phyloP scores from a whole-genome alignment of 2,329 filamentous ascomycete genomes.

The Magnaporthiopsis poae region DNA sequence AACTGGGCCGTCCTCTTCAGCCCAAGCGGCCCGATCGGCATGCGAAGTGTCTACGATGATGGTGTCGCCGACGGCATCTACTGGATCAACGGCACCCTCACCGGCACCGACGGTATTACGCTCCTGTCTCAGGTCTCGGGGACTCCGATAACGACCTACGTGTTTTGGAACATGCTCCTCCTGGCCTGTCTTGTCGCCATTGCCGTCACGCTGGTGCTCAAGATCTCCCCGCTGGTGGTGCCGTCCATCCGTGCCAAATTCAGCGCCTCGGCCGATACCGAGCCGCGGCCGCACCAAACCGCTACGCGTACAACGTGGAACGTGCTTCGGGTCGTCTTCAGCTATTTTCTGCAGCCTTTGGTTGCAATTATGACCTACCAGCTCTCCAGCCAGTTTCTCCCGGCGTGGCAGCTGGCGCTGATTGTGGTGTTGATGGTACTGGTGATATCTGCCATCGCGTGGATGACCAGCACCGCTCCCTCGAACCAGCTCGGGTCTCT shows the following conservation, averaged over 20 bases:
- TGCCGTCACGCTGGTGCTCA: constrained; percentile 42
- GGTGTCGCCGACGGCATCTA: constrained; percentile 49
- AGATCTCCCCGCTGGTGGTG: constrained; percentile 31
- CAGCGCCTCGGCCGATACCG: constrained; percentile 48
- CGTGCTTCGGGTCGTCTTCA: constrained; percentile 59
- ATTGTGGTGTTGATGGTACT: neutral
- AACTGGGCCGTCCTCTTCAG: constrained; percentile 62
- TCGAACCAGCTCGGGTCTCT: constrained; percentile 1
- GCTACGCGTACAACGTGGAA: constrained; percentile 26
- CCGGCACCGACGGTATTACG: constrained; percentile 45
- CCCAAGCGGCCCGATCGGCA: constrained; percentile 20
- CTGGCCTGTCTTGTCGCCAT: constrained; percentile 50
- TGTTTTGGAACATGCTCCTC: constrained; percentile 62
- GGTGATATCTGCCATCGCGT: neutral
- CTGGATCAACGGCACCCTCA: constrained; percentile 54
- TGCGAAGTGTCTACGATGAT: constrained; percentile 16
- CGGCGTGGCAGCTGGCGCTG: neutral
- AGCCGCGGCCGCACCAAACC: constrained; percentile 32
- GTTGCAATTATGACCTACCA: constrained; percentile 66
- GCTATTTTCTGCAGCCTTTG: constrained; percentile 65
- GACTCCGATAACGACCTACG: constrained; percentile 49
- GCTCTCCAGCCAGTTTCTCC: constrained; percentile 29
- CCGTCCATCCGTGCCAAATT: constrained; percentile 3
- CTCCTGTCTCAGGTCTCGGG: constrained; percentile 59
- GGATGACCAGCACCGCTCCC: neutral